These are phyloP conservation scores for Venturiaceae sp. DNA, from an alignment of 2,329 filamentous ascomycete genomes.

Conservation along the genomic window DNA sequence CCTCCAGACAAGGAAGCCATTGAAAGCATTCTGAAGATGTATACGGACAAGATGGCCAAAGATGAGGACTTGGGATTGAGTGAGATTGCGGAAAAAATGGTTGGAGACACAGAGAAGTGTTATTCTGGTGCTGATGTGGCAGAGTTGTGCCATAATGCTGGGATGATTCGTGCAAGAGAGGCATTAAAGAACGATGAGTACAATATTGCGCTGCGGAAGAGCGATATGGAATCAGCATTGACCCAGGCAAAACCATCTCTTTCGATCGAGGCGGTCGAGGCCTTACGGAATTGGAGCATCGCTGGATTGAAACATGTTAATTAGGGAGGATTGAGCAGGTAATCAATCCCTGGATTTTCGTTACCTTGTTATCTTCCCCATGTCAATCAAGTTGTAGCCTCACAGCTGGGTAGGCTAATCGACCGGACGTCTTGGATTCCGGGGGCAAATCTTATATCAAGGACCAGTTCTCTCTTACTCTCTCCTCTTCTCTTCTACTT, in stretches of 20 bases:
- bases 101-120: not conserved
- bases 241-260: not conserved
- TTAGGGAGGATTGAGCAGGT: no score
- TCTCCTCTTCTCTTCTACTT: no score
- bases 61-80: not conserved
- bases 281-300: not conserved
- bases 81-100: not conserved
- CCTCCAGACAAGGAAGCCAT: slow-evolving; percentile 66
- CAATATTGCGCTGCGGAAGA: not conserved
- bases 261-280: not conserved
- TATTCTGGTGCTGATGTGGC: slow-evolving; percentile 10
- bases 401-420: no score
- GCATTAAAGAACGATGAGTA: not conserved
- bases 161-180: not conserved
- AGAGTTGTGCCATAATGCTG: slow-evolving; percentile 3
- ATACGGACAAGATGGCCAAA: slow-evolving; percentile 28
- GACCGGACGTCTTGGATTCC: no score
- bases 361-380: no score
- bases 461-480: no score
- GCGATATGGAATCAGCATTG: slow-evolving; percentile 7
- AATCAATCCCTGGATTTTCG: no score
- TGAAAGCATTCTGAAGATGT: slow-evolving; percentile 64
- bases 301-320: not conserved
- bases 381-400: no score
- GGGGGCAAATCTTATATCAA: no score